Evolutionary conservation across 2,329 filamentous ascomycete species (phyloP), one percentile per base, ranked within the genome.

Genomic region (Colletotrichum lindemuthianum): DNA sequence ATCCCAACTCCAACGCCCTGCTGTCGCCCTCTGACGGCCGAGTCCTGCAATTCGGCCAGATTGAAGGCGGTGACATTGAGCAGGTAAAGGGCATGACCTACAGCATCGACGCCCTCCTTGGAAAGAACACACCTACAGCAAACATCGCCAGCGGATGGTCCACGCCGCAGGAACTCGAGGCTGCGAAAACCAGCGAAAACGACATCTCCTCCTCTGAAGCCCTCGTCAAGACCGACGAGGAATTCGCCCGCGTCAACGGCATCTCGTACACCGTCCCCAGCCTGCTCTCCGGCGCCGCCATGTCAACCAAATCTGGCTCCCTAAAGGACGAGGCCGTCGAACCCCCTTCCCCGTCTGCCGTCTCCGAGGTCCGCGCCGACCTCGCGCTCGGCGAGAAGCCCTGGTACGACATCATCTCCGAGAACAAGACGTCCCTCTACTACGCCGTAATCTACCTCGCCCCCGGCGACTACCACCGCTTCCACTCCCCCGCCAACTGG

Each of bases 51-150:
- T 97, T 93, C 71, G 96, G 96, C 10, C 89, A 89, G 70, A 97
- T 99, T 61, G 91, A 96, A 72, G 89, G 94, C 72, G 94, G 95
- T 51, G 93, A 97, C 73, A 96, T 99, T 47, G 96, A 99, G 77
- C 96, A 99, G 79, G 95, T 99, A 68, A 99, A 99, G 79, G 96
- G 96, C 65, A 96, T 99, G 85, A 99, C 96, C 1, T 99, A 99
- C 79, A 97, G 90, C 69, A 86, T 99, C 59, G 96, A 99, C 75
- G 94, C 96, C 8, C 85, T 99, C 2, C 85, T 99, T 2, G 96
- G 96, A 55, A 88, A 86, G 68, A 82, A 83, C 66, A 86, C 83
- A 6, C 86, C 86, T 41, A 74, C 83, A 6, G 77, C 84, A 15
- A 87, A 86, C 78, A 77, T 90, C 71, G 74, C 85, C 61, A 76